Conservation (phyloP, 2,329 filamentous ascomycete genomes). For the Neurospora sp. region DNA sequence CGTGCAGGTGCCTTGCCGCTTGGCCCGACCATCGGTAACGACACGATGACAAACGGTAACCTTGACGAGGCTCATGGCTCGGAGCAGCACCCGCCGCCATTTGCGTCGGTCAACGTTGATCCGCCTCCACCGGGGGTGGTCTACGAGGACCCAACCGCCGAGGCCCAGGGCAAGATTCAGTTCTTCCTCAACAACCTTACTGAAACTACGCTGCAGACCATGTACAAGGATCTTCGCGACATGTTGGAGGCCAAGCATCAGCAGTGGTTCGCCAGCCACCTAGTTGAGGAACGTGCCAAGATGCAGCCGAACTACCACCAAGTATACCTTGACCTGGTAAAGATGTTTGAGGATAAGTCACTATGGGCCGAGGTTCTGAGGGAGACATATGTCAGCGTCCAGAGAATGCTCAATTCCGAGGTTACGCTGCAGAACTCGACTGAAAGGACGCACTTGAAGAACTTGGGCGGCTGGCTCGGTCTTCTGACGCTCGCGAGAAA, state of each 20-base stretch:
- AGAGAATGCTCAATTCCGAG: conserved; percentile 84
- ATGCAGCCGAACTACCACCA: conserved; percentile 95
- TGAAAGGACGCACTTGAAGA: conserved; percentile 84
- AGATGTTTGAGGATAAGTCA: conserved; percentile 65
- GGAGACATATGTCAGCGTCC: conserved; percentile 81
- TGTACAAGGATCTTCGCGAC: conserved; percentile 71
- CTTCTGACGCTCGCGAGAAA: conserved; percentile 86
- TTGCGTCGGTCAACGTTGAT: conserved; percentile 70
- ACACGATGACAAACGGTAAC: conserved; percentile 58
- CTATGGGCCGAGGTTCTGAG: conserved; percentile 85
- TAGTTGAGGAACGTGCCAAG: conserved; percentile 93
- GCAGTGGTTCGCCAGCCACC: conserved; percentile 91
- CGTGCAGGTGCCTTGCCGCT: conserved; percentile 35
- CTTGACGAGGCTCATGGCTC: conserved; percentile 48
- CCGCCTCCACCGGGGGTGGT: conserved; percentile 49
- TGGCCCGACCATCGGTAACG: conserved; percentile 25
- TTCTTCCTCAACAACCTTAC: conserved; percentile 97
- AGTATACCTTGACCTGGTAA: conserved; percentile 83
- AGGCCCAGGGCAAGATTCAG: conserved; percentile 83
- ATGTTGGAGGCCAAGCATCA: conserved; percentile 72
- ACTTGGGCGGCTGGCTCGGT: conserved; percentile 87
- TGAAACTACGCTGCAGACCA: conserved; percentile 73
- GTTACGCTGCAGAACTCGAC: conserved; percentile 72
- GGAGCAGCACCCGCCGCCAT: conserved; percentile 59
- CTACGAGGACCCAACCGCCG: conserved; percentile 75